These are phyloP conservation scores for Rhodotorula babjevae DNA, from an alignment of 768 basidiomycete genomes.

Conservation along the genomic window DNA sequence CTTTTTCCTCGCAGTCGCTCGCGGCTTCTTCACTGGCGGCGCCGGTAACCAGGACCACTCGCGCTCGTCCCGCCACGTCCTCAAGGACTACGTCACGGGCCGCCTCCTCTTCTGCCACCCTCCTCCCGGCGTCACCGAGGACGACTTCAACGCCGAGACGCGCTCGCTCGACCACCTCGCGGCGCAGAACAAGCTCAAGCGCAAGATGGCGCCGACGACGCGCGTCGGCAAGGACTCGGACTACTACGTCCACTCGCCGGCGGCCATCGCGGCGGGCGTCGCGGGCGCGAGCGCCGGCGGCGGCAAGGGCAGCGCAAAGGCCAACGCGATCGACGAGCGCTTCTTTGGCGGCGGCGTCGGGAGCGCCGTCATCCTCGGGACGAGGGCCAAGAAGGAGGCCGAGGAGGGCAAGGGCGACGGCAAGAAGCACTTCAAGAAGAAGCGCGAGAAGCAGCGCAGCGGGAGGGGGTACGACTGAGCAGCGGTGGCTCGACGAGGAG, in stretches of 20 bases:
- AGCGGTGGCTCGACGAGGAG: too few species aligned
- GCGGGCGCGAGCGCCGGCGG: constrained; percentile 44
- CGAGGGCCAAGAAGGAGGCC: constrained; percentile 51
- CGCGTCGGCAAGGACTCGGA: constrained; percentile 78
- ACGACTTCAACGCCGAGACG: constrained; percentile 69
- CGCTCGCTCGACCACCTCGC: constrained; percentile 58
- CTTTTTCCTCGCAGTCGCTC: constrained; percentile 61
- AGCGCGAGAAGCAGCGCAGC: constrained; percentile 76
- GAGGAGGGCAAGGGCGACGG: constrained; percentile 46
- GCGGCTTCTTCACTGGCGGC: constrained; percentile 86
- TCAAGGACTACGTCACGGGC: constrained; percentile 96
- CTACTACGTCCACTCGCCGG: constrained; percentile 61
- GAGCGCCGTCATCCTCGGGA: constrained; percentile 44
- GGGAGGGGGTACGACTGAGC: constrained; percentile 77
- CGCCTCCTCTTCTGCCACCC: constrained; percentile 86
- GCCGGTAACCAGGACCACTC: constrained; percentile 98
- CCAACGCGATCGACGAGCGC: constrained; percentile 66
- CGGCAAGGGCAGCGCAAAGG: constrained; percentile 52
- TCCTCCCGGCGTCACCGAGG: constrained; percentile 60
- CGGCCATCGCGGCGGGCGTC: constrained; percentile 17
- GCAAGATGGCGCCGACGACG: constrained; percentile 82
- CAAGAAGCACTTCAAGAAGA: constrained; percentile 84
- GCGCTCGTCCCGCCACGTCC: constrained; percentile 78
- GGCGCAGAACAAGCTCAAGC: constrained; percentile 58
- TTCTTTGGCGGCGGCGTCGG: constrained; percentile 63